A percentile compares a stretch with the other conserved stretches of the same genome.
These are phyloP conservation scores for Halophytophthora batemanensis DNA, from an alignment of 352 stramenopile genomes.

Conservation along the genomic window DNA sequence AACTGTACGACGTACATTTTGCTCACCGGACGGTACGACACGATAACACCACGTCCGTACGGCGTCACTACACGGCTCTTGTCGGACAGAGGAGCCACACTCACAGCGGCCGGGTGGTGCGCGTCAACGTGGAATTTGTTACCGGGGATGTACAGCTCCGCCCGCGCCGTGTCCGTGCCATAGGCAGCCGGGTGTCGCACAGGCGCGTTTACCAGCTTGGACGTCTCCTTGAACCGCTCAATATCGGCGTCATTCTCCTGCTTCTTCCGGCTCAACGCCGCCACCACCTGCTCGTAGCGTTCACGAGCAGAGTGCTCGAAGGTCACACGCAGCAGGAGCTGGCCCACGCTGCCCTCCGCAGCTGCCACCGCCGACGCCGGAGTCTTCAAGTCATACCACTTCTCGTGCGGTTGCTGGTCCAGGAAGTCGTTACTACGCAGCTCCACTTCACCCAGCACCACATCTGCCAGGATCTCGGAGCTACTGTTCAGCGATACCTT, in stretches of 20 bases:
- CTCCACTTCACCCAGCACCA: constrained; percentile 65
- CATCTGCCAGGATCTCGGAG: constrained; percentile 57
- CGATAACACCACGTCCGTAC: constrained; percentile 67
- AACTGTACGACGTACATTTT: constrained; percentile 85
- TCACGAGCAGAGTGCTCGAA: constrained; percentile 58
- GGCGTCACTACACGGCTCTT: constrained; percentile 73
- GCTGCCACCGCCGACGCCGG: constrained; percentile 23
- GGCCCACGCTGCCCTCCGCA: constrained; percentile 20
- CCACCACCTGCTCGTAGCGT: constrained; percentile 39
- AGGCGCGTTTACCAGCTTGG: constrained; percentile 42
- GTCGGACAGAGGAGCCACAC: constrained; percentile 58
- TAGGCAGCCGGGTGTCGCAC: constrained; percentile 69
- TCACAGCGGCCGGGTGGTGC: constrained; percentile 70
- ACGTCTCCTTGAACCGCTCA: constrained; percentile 55
- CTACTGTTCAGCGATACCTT: constrained; percentile 62
- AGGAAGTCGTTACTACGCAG: constrained; percentile 47
- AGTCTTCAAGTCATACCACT: constrained; percentile 52
- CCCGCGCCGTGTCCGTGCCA: constrained; percentile 39
- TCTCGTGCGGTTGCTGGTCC: constrained; percentile 53
- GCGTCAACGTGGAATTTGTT: constrained; percentile 59
- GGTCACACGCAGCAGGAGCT: constrained; percentile 51
- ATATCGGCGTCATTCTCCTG: constrained; percentile 65
- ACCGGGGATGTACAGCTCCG: constrained; percentile 73
- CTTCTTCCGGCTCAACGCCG: constrained; percentile 47
- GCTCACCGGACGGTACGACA: constrained; percentile 64